Conservation (phyloP, 192 early-diverging fungal species). For the Phlyctochytrium arcticum region DNA sequence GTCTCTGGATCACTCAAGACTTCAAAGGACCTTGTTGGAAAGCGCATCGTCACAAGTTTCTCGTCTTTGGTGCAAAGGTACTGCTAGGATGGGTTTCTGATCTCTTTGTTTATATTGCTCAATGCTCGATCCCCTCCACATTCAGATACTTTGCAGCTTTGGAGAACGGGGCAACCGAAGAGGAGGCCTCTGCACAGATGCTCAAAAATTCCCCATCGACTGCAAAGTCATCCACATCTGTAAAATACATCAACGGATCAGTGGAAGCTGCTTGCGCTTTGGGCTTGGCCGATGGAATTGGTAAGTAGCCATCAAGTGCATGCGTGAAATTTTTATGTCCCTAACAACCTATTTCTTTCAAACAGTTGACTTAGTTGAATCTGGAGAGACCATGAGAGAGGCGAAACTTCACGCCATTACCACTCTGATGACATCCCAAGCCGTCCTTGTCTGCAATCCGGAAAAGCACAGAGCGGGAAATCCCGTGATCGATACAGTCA, state of each 20-base stretch:
- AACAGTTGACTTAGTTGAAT: slow-evolving; percentile 73
- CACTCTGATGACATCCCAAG: slow-evolving; percentile 77
- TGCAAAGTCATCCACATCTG: slow-evolving; percentile 66
- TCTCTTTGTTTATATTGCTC: not conserved
- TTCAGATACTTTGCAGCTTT: slow-evolving; percentile 65
- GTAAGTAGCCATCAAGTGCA: slow-evolving; percentile 38
- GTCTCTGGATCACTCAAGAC: slow-evolving; percentile 41
- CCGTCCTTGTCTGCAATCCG: slow-evolving; percentile 83
- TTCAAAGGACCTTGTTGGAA: slow-evolving; percentile 76
- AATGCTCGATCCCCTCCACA: not conserved
- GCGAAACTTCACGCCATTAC: slow-evolving; percentile 91
- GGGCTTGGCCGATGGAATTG: slow-evolving; percentile 94
- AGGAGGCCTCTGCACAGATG: slow-evolving; percentile 6
- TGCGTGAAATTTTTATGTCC: not conserved
- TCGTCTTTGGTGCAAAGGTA: slow-evolving; percentile 54
- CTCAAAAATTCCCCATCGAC: slow-evolving; percentile 48
- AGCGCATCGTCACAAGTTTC: slow-evolving; percentile 93
- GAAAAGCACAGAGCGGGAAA: slow-evolving; percentile 58
- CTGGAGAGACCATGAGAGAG: slow-evolving; percentile 99
- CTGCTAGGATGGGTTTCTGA: no score
- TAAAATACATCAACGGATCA: slow-evolving; percentile 86
- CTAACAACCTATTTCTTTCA: not conserved
- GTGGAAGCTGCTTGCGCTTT: slow-evolving; percentile 96
- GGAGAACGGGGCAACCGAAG: slow-evolving; percentile 54
- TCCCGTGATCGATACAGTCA: slow-evolving; percentile 76